Base-by-base conservation (phyloP, 1,284 basidiomycete species). In the Mrakiaceae sp. region DNA sequence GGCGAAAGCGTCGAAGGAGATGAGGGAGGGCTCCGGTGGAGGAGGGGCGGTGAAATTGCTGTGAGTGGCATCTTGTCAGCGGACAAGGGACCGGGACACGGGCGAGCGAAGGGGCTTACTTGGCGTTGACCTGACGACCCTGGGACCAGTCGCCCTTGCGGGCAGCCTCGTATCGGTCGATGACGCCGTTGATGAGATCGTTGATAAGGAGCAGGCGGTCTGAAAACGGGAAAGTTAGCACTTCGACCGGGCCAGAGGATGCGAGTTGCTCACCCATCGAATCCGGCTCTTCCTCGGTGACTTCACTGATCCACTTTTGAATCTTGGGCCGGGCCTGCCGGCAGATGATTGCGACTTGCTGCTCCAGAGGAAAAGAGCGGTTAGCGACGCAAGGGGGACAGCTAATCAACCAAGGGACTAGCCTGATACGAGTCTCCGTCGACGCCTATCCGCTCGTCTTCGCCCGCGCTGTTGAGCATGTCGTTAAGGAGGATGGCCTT, bases 221-320 rank as follows among this genome's bases (percentile, higher is more conserved):
- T 90, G 71, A 42, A 48, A 10, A 51, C 12, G 7, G 27, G 5
- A 9, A 51, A n/a, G 42, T 12, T 2, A 54, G n/a, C 4, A 39
- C 5, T 55, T 66, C 16, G 16, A 66, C 27, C 7, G 5, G 40
- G 16, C n/a, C 40, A 3, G 50, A 46, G 52, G 9, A 4, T 43
- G 27, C 57, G 51, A 63, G 60, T 0, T 43, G 12, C 82, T 68
- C 70, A 91, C 90, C 88, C 72, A 98, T 84, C 61, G 90, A 88
- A 68, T 87, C 90, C 46, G 89, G 82, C 75, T 95, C 91, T 53
- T 85, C 84, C 49, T 80, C 79, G 44, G 79, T 88, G 1, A 89
- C 93, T 70, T 98, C 90, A n/a, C 87, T 88, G 68, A 98, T 90
- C 95, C 95, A 98, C 71, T 94, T 95, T 74, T 98, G 96, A 60